A percentile compares a stretch with the other conserved stretches of the same genome.
Evolutionary conservation across 2,329 filamentous ascomycete genomes (phyloP).

Genomic region (Dothistroma pini): DNA sequence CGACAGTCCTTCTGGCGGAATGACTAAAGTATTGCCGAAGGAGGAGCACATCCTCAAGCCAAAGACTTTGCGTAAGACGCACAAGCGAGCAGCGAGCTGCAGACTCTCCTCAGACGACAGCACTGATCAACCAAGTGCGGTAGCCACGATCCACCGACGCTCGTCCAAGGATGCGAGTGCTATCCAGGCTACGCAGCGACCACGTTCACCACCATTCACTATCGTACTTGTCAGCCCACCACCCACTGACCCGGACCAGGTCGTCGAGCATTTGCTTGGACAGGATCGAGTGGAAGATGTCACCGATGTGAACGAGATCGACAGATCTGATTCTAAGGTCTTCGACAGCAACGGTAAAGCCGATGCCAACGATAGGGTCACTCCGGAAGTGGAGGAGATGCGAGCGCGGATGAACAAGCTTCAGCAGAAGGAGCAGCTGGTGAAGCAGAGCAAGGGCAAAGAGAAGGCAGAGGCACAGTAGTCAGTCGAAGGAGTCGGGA

Average conservation of each 20-base stretch:
- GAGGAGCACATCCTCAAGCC: conserved; percentile 6
- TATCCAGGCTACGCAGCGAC: neutral
- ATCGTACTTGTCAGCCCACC: neutral
- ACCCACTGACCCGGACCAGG: neutral
- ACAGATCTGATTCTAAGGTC: neutral
- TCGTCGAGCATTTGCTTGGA: neutral
- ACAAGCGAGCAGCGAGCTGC: conserved; percentile 2
- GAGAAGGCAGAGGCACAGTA: conserved; percentile 11
- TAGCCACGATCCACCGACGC: conserved; percentile 40
- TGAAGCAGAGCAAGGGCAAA: conserved; percentile 8
- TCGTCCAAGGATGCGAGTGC: neutral
- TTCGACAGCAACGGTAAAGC: neutral
- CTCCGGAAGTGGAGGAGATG: conserved; percentile 5
- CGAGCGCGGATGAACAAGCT: conserved; percentile 1
- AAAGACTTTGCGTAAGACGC: conserved; percentile 5
- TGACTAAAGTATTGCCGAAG: conserved; percentile 1
- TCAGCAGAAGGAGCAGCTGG: conserved; percentile 1
- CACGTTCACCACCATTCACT: neutral
- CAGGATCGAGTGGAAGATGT: neutral
- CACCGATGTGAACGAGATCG: neutral
- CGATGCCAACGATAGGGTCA: neutral
- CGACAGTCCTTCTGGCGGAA: neutral
- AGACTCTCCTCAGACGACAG: neutral
- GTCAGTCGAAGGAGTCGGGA: conserved; percentile 18
- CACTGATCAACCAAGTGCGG: neutral